Evolutionary conservation across 169 alveolate species (phyloP).

Genomic region (Babesia ovis): DNA sequence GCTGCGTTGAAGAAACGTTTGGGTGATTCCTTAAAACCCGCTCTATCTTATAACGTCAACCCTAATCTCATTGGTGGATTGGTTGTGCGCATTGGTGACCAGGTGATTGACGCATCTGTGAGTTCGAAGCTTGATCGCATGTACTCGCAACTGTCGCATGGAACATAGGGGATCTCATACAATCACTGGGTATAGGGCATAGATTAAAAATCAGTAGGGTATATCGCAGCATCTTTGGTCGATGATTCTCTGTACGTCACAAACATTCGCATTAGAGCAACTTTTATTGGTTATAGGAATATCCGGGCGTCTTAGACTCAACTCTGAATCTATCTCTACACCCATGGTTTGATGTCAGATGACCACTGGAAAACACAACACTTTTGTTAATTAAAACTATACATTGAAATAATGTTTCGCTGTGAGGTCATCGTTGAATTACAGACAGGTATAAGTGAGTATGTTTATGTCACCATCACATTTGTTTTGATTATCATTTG

Average conservation of each 20-base stretch:
- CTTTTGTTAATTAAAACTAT: too few relatives aligned
- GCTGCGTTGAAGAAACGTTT: constrained; percentile 55
- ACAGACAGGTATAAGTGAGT: background rate
- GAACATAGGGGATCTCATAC: background rate
- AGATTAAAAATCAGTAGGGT: too few relatives aligned
- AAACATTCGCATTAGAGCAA: too few relatives aligned
- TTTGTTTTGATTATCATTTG: constrained; percentile 1
- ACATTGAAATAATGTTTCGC: background rate
- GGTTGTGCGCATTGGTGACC: constrained; percentile 56
- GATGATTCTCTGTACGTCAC: too few relatives aligned
- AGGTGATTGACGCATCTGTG: constrained; percentile 64
- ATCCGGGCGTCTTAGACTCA: too few relatives aligned
- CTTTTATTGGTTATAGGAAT: too few relatives aligned
- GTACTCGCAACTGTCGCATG: constrained; percentile 39
- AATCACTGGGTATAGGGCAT: too few relatives aligned
- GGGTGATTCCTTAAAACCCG: constrained; percentile 43
- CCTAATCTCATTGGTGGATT: constrained; percentile 63
- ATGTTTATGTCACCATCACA: background rate
- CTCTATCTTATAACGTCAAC: constrained; percentile 33
- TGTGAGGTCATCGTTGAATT: too few relatives aligned
- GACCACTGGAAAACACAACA: too few relatives aligned
- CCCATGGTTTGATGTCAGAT: too few relatives aligned
- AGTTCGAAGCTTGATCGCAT: constrained; percentile 56
- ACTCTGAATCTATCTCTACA: too few relatives aligned
- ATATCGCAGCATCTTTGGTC: too few relatives aligned